phyloP scores from a whole-genome alignment of 2,329 filamentous ascomycete species.

The Fusarium sp. region DNA sequence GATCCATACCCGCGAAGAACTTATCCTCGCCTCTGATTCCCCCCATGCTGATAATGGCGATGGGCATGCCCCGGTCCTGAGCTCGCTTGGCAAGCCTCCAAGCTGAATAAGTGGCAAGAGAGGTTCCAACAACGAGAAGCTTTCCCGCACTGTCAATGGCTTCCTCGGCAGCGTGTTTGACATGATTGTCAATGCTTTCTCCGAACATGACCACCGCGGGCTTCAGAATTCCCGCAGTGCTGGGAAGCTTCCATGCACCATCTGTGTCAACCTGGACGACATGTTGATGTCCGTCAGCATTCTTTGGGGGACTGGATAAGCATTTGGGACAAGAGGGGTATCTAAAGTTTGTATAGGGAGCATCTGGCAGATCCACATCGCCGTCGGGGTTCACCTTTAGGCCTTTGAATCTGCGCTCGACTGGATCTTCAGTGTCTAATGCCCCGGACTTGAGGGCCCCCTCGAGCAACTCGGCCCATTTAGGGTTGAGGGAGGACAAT shows the following conservation, averaged over 20 bases:
- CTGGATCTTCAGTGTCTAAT: conserved; percentile 78
- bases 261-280: conserved; percentile 77
- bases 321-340: conserved; percentile 91
- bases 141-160: conserved; percentile 79
- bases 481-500: conserved; percentile 81
- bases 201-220: conserved; percentile 97
- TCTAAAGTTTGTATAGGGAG: conserved; percentile 87
- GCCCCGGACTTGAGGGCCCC: conserved; percentile 78
- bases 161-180: conserved; percentile 80
- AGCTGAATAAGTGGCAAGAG: conserved; percentile 92
- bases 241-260: conserved; percentile 75
- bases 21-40: conserved; percentile 81
- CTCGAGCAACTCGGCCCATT: conserved; percentile 80
- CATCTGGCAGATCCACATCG: conserved; percentile 87
- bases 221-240: conserved; percentile 83
- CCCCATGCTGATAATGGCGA: conserved; percentile 89
- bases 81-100: conserved; percentile 89
- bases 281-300: conserved; percentile 62
- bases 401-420: conserved; percentile 71
- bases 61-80: conserved; percentile 81
- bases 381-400: conserved; percentile 92
- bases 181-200: conserved; percentile 75
- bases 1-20: conserved; percentile 68
- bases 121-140: conserved; percentile 85
- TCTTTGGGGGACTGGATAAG: conserved; percentile 66